Evolutionary conservation across 768 basidiomycete species (phyloP).

Genomic region (Tephrocybe sp.): DNA sequence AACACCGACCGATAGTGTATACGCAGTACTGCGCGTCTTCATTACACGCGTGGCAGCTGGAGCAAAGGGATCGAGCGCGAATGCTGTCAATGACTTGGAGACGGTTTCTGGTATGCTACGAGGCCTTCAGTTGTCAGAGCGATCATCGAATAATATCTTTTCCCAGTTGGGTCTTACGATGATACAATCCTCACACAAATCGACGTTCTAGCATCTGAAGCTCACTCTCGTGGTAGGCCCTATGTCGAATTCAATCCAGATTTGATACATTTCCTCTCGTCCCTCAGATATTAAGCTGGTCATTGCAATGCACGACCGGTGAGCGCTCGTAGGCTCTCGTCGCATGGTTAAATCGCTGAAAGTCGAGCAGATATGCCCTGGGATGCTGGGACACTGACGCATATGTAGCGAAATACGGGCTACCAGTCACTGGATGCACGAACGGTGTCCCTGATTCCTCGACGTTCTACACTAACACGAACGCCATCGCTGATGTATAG

Average conservation of each 20-base stretch:
- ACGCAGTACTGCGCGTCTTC: slow-evolving; percentile 24
- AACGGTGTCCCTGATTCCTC: slow-evolving; percentile 27
- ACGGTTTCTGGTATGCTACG: slow-evolving; percentile 18
- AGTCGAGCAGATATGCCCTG: slow-evolving; percentile 18
- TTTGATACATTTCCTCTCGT: background rate
- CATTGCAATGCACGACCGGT: slow-evolving; percentile 27
- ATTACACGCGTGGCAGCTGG: slow-evolving; percentile 23
- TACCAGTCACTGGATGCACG: slow-evolving; percentile 22
- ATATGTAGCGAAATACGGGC: slow-evolving; percentile 23
- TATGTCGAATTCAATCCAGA: background rate
- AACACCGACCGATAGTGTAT: no score
- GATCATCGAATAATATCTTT: background rate
- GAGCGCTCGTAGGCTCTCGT: background rate
- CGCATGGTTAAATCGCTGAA: background rate
- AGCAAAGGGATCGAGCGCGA: slow-evolving; percentile 23
- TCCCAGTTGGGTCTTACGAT: slow-evolving; percentile 23
- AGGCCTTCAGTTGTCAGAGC: background rate
- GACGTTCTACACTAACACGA: slow-evolving; percentile 23
- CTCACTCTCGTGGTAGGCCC: slow-evolving; percentile 20
- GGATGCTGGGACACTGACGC: slow-evolving; percentile 28
- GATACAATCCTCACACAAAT: slow-evolving; percentile 24
- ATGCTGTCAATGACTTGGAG: slow-evolving; percentile 22
- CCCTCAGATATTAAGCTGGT: slow-evolving; percentile 24
- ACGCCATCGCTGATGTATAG: slow-evolving; percentile 24
- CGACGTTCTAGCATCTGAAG: slow-evolving; percentile 22